A percentile compares a stretch with the other conserved stretches of the same genome.
Conservation (phyloP, 148 eudicot genomes). For the Simmondsia chinensis region DNA sequence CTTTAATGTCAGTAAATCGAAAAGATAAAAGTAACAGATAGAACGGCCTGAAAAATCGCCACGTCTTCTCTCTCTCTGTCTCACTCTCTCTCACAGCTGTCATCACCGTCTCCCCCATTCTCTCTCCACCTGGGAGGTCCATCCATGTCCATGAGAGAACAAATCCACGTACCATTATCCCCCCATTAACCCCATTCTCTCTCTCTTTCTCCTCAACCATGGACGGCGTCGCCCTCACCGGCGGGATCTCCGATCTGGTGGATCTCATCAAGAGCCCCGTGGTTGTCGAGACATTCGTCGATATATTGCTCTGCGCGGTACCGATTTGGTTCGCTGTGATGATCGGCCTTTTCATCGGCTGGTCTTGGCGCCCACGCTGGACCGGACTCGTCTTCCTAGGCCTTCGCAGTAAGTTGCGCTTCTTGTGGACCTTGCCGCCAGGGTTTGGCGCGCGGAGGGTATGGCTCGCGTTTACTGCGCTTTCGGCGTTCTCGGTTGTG, state of each 20-base stretch:
- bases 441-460: slow-evolving; percentile 30
- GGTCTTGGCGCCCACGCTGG: slow-evolving; percentile 96
- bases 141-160: too few species aligned
- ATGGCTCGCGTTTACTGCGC: slow-evolving; percentile 28
- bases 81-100: too few species aligned
- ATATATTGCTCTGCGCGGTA: slow-evolving; percentile 67
- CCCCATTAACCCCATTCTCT: too few species aligned
- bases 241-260: slow-evolving; percentile 15
- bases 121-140: too few species aligned
- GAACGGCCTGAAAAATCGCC: too few species aligned
- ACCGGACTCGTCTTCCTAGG: slow-evolving; percentile 41
- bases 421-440: slow-evolving; percentile 24
- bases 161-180: too few species aligned
- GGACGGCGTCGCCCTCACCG: too few species aligned
- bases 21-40: too few species aligned
- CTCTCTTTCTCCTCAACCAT: too few species aligned
- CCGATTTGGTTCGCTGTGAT: slow-evolving; percentile 83
- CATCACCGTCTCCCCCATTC: too few species aligned
- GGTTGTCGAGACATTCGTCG: slow-evolving; percentile 73
- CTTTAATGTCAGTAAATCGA: too few species aligned
- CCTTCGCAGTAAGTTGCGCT: slow-evolving; percentile 24
- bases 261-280: slow-evolving; percentile 33
- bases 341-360: slow-evolving; percentile 79
- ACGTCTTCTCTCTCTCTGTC: too few species aligned
- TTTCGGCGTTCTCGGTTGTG: slow-evolving; percentile 21